Base-by-base conservation (phyloP, 2,329 filamentous ascomycete species). In the Didymella arachidicola region DNA sequence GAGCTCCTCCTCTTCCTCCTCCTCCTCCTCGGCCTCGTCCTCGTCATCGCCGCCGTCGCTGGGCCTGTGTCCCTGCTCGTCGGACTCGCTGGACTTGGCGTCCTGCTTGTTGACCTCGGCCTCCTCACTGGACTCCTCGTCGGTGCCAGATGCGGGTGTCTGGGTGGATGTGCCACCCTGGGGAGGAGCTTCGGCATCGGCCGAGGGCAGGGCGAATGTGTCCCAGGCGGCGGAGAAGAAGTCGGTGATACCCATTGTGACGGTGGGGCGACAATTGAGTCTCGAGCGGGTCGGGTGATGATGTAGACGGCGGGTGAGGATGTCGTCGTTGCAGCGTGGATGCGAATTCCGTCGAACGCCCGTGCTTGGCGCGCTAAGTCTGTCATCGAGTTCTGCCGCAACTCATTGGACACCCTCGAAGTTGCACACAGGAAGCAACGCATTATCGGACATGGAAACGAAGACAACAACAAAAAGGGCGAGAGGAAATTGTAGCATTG, bases 1-100 rank as follows among this genome's bases (percentile, higher is more conserved):
- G 63, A 86, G 82, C 82, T 95, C 91, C 63, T 94, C 91, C 51
- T 95, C 91, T 60, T 93, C 91, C 19, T 92, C 89, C 34, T 90
- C 89, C 32, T 89, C 88, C 42, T 90, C 89, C 42, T 88, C 87
- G 18, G 84, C 84, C 22, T 83, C 84, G 39, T 80, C 84, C 42
- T 83, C 85, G 19, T 80, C 80, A 43, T 80, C 81, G 46, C 56
- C 57, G 46, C 38, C 53, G 48, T 54, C 81, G 53, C 79, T 81
- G 14, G 80, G 78, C 54, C 80, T 79, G 53, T 82, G 79, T 61
- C 85, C 82, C 45, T 80, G 80, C 63, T 81, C 80, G 57, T 77
- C 61, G 71, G 77, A 66, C 76, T 79, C 70, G 74, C 61, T 77
- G 49, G 77, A 68, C 61, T 73, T 72, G 57, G 72, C 70, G 56